phyloP scores from a whole-genome alignment of 2,329 filamentous ascomycete species.

The Talaromyces sp. region DNA sequence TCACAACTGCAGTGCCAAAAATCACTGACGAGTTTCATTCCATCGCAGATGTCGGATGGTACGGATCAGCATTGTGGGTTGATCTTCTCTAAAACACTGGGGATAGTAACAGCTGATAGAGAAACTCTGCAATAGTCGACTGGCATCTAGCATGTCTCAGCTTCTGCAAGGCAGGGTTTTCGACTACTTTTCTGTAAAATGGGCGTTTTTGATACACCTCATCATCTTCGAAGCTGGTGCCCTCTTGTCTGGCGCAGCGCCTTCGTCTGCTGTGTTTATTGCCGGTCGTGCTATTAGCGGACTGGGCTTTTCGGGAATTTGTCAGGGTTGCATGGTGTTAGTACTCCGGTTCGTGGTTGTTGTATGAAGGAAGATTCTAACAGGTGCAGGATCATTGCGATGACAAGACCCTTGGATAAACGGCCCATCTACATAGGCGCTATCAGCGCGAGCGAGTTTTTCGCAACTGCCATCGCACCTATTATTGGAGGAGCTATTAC shows the following conservation, averaged over 20 bases:
- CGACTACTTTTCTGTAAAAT: background rate
- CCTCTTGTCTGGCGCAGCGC: background rate
- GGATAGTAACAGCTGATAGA: background rate
- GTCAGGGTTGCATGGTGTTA: background rate
- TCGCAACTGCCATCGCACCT: slow-evolving; percentile 16
- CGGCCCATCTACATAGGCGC: background rate
- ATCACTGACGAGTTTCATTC: slow-evolving; percentile 47
- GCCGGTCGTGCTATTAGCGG: background rate
- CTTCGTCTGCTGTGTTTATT: background rate
- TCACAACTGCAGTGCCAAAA: slow-evolving; percentile 44
- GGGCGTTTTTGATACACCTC: background rate
- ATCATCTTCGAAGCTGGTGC: background rate
- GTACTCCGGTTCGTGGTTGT: background rate
- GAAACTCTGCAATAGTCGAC: background rate
- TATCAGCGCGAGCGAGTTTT: background rate
- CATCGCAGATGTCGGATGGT: slow-evolving; percentile 27
- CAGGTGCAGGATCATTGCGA: background rate
- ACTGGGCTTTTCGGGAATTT: background rate
- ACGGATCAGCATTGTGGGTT: slow-evolving; percentile 34
- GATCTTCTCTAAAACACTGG: background rate
- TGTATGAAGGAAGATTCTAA: background rate
- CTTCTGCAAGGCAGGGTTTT: background rate
- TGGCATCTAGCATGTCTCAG: background rate
- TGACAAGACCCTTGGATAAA: background rate
- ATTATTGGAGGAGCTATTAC: background rate